Conservation (phyloP, 2,329 filamentous ascomycete genomes). For the Ceratocystis smalleyi region DNA sequence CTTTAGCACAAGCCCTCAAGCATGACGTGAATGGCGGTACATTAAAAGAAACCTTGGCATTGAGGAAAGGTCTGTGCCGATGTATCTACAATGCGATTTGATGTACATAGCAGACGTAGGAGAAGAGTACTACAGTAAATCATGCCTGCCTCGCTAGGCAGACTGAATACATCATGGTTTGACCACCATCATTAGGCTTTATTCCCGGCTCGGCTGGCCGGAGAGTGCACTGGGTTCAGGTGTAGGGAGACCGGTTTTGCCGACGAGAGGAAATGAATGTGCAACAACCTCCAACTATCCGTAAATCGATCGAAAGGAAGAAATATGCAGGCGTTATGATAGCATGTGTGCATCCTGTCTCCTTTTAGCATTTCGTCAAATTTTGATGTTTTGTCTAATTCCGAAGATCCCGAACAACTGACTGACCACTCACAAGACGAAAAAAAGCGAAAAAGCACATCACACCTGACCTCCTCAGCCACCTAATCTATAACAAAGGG, state of each 20-base stretch:
- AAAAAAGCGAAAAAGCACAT: neutral
- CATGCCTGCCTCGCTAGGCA: neutral
- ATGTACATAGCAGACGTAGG: neutral
- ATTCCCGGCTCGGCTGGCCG: slow-evolving; percentile 1
- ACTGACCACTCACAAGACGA: neutral
- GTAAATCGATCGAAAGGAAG: neutral
- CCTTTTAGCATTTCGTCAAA: neutral
- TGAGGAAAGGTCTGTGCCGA: neutral
- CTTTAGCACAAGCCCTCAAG: no score
- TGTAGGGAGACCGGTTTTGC: neutral
- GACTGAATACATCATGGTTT: neutral
- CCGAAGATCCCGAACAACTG: neutral
- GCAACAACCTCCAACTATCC: neutral
- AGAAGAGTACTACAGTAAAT: neutral
- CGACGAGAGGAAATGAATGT: neutral
- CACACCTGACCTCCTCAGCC: neutral
- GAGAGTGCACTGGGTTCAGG: neutral
- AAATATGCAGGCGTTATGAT: neutral
- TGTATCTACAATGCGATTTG: neutral
- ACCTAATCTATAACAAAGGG: neutral
- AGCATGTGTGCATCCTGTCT: neutral
- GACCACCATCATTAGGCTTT: neutral
- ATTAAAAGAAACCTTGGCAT: neutral
- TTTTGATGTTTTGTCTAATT: neutral
- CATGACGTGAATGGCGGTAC: neutral